Base-by-base conservation (phyloP, 306 rosid species). In the Clitoria ternatea region DNA sequence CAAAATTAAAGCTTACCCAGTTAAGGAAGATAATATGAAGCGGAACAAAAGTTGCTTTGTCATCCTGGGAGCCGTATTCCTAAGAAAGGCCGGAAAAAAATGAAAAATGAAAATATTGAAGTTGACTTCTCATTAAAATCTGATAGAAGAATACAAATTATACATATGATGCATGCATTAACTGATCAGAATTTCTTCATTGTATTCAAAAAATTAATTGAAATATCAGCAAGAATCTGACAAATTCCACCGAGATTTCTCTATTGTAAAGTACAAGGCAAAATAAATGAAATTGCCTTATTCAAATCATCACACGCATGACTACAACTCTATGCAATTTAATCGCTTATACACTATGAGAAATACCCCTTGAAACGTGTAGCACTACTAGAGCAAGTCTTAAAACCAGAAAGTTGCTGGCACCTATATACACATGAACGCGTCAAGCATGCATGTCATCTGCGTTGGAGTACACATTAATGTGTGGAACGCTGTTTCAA, bases 1-100 rank as follows among this genome's bases (percentile, higher is more conserved):
- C 15, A 32, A n/a, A n/a, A n/a, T n/a, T n/a, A n/a, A 74, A 44
- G 70, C 80, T 78, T 88, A 88, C 97, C 97, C 97, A 4, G 94
- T 83, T 73, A 94, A 23, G 43, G 98, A 90, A 65, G 95, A 88
- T 3, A 85, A 18, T 19, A 89, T 44, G 13, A 86, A 81, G 77
- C 85, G 87, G 63, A 84, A 11, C 74, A 89, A 60, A 42, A 91
- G 80, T 15, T 84, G 73, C 77, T 32, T 62, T 60, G 97, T 89
- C 74, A 94, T 81, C 85, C 18, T 80, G 72, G 96, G 92, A 65
- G 84, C 72, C 9, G 80, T 77, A 42, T 84, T 84, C 79, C 97
- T 93, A 5, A 19, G 37, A n/a, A n/a, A n/a, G n/a, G n/a, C n/a
- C n/a, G n/a, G 6, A 42, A 29, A 74, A 39, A 3, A 7, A n/a